Percentiles rank a stretch among this genome's conserved stretches.
These are phyloP conservation scores for Venturia oleaginea DNA, from an alignment of 2,329 filamentous ascomycete species.

Conservation along the genomic window DNA sequence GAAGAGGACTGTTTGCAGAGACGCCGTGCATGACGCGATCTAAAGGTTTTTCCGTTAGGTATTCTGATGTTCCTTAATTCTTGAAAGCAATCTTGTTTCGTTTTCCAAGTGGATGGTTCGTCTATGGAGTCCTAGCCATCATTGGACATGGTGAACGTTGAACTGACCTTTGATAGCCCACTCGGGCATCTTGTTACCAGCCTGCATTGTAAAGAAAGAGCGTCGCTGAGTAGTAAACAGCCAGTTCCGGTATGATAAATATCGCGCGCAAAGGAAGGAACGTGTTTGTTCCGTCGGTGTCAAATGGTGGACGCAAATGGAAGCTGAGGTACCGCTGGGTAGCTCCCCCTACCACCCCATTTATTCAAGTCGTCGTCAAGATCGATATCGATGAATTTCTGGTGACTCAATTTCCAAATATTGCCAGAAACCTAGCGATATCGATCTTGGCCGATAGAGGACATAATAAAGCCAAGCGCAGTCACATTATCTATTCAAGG, in stretches of 20 bases:
- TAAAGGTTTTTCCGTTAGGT: neutral
- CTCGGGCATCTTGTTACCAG: conserved; percentile 1
- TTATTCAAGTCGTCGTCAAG: too few species aligned
- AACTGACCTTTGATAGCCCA: conserved; percentile 3
- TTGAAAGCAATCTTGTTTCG: too few species aligned
- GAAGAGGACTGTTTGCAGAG: conserved; percentile 39
- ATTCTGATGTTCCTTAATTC: neutral
- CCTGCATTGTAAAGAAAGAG: neutral
- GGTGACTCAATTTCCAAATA: too few species aligned
- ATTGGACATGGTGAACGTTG: neutral
- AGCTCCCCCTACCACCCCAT: too few species aligned
- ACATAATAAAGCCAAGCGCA: too few species aligned
- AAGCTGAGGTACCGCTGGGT: neutral
- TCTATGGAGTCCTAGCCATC: too few species aligned
- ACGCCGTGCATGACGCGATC: conserved; percentile 14
- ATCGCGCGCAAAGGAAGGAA: neutral
- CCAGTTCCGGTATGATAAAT: too few species aligned
- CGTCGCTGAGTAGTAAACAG: neutral
- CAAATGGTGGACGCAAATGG: neutral
- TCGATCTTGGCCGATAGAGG: too few species aligned
- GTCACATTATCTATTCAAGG: too few species aligned
- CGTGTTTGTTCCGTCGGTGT: neutral
- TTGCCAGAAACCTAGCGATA: too few species aligned
- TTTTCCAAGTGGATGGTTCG: too few species aligned
- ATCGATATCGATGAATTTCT: too few species aligned